Percentiles rank a stretch among this genome's conserved stretches.
Evolutionary conservation across 139 green algal species (phyloP).

Genomic region (Auxenochlorella pyrenoidosa): DNA sequence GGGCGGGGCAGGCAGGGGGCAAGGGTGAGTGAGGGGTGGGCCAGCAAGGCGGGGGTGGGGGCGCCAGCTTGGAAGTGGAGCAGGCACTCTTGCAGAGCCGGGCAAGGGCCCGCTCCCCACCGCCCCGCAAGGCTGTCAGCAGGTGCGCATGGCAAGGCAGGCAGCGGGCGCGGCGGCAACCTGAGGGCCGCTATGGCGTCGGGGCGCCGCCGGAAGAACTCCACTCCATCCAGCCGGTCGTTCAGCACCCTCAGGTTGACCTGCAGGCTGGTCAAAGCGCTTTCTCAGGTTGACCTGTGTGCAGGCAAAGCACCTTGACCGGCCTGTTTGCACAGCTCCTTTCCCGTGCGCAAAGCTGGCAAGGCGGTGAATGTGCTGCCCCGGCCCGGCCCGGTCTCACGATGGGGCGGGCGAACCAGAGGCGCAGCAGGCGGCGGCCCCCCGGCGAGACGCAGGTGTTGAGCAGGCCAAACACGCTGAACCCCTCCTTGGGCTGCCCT

Average conservation of each 20-base stretch:
- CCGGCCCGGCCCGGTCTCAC: constrained; percentile 29
- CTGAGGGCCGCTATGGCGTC: constrained; percentile 54
- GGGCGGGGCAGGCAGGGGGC: neutral
- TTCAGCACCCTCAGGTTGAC: constrained; percentile 68
- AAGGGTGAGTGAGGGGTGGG: neutral
- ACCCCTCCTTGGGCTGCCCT: constrained; percentile 85
- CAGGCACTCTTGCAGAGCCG: too few relatives aligned
- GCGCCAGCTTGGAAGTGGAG: too few relatives aligned
- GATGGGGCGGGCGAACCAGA: constrained; percentile 87
- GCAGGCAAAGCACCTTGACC: too few relatives aligned
- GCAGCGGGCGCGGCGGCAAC: neutral
- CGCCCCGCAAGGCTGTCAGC: too few relatives aligned
- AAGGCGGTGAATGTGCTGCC: too few relatives aligned
- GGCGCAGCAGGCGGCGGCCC: constrained; percentile 67
- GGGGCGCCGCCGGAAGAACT: constrained; percentile 61
- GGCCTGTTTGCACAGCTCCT: too few relatives aligned
- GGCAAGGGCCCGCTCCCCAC: too few relatives aligned
- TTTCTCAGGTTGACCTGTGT: constrained; percentile 64
- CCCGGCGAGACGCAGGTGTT: constrained; percentile 71
- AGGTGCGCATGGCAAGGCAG: too few relatives aligned
- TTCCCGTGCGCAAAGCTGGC: too few relatives aligned
- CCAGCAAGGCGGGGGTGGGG: neutral
- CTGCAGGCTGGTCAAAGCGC: too few relatives aligned
- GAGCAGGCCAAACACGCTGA: constrained; percentile 83
- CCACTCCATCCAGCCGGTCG: constrained; percentile 69